Conservation (phyloP, 345 rosid genomes). For the Cardamine occulta region DNA sequence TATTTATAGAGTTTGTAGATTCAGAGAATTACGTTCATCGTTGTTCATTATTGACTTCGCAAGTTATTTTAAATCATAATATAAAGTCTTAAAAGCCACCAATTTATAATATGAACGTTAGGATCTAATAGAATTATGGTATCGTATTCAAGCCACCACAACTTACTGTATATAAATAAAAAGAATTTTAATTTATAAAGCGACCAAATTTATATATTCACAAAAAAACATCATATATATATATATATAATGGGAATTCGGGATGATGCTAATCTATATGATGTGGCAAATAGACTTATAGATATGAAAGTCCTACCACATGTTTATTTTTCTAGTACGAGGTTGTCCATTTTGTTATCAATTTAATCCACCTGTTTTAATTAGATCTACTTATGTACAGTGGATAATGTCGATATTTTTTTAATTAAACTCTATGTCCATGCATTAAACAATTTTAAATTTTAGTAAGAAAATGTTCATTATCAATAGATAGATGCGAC, state of each 20-base stretch:
- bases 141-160: slow-evolving; percentile 4
- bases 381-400: too few species aligned
- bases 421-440: too few species aligned
- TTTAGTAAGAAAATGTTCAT: too few species aligned
- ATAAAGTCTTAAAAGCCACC: background rate
- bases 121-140: background rate
- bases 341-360: too few species aligned
- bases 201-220: background rate
- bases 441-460: too few species aligned
- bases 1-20: slow-evolving; percentile 31
- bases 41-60: slow-evolving; percentile 18
- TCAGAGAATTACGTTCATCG: background rate
- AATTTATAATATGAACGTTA: background rate
- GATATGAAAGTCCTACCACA: too few species aligned
- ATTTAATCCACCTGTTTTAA: too few species aligned
- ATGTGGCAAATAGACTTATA: too few species aligned
- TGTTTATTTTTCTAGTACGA: too few species aligned
- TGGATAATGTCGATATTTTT: too few species aligned
- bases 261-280: slow-evolving; percentile 34
- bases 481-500: too few species aligned
- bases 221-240: background rate
- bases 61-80: background rate
- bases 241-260: too few species aligned
- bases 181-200: slow-evolving; percentile 1
- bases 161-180: background rate